These are phyloP conservation scores for Phytophthora hibernalis DNA, from an alignment of 352 stramenopile genomes.

Conservation along the genomic window DNA sequence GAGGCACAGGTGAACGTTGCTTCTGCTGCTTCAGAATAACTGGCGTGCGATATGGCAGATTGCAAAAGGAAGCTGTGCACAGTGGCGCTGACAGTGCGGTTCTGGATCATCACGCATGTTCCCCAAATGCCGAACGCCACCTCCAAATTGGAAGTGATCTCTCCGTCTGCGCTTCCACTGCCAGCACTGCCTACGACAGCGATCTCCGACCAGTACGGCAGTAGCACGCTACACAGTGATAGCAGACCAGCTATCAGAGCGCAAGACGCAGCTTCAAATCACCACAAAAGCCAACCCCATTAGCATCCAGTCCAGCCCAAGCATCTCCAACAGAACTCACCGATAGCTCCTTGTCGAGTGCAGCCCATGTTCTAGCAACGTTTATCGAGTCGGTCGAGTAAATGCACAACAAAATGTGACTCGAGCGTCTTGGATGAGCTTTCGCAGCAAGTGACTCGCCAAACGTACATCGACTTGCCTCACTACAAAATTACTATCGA, in stretches of 20 bases:
- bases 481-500: slow-evolving; percentile 28
- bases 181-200: slow-evolving; percentile 18
- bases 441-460: neutral
- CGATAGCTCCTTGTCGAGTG: slow-evolving; percentile 49
- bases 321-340: slow-evolving; percentile 22
- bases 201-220: slow-evolving; percentile 68
- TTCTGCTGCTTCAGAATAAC: slow-evolving; percentile 11
- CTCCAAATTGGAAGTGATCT: slow-evolving; percentile 42
- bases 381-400: neutral
- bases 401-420: neutral
- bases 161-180: slow-evolving; percentile 4
- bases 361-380: slow-evolving; percentile 48
- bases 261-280: slow-evolving; percentile 42
- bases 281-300: neutral
- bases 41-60: slow-evolving; percentile 7
- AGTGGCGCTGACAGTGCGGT: slow-evolving; percentile 22
- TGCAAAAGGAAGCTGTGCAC: slow-evolving; percentile 29
- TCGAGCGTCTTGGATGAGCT: slow-evolving; percentile 2
- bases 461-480: neutral
- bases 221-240: slow-evolving; percentile 45
- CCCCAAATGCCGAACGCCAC: slow-evolving; percentile 64
- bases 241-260: slow-evolving; percentile 43
- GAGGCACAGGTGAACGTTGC: slow-evolving; percentile 54
- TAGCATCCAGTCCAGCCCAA: neutral
- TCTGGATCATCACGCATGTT: slow-evolving; percentile 57